Evolutionary conservation across 1,284 basidiomycete genomes (phyloP).

Genomic region (Trichosporon sp.): DNA sequence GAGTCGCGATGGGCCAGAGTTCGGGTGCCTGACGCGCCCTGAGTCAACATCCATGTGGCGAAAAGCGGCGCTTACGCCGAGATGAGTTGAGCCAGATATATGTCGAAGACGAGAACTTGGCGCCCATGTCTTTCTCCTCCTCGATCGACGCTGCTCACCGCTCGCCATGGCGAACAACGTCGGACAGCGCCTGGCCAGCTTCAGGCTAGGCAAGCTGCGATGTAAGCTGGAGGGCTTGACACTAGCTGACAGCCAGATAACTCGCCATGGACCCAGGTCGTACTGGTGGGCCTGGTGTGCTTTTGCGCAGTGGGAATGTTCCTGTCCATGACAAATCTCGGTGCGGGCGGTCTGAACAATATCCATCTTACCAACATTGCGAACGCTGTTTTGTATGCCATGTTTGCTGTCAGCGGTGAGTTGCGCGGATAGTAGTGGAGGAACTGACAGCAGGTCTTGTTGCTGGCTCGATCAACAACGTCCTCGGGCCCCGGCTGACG

Average conservation of each 20-base stretch:
- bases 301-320: conserved; percentile 54
- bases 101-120: background rate
- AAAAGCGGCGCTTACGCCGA: background rate
- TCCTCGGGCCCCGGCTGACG: conserved; percentile 48
- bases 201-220: background rate
- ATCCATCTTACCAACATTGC: conserved; percentile 47
- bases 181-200: conserved; percentile 1
- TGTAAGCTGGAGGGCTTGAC: background rate
- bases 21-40: background rate
- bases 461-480: conserved; percentile 5
- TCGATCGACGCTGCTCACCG: background rate
- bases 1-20: background rate
- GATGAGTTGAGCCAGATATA: background rate
- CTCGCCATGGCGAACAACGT: background rate
- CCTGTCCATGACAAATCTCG: conserved; percentile 51
- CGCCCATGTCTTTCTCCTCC: background rate
- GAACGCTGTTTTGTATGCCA: conserved; percentile 51
- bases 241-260: conserved; percentile 21
- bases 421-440: background rate
- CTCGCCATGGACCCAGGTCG: conserved; percentile 50
- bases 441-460: background rate
- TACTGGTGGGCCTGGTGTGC: conserved; percentile 50
- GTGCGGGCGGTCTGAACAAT: conserved; percentile 51
- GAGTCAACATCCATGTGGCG: background rate
- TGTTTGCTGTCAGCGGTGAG: conserved; percentile 50